Base-by-base conservation (phyloP, 768 basidiomycete genomes). In the Sutorius australiensis region DNA sequence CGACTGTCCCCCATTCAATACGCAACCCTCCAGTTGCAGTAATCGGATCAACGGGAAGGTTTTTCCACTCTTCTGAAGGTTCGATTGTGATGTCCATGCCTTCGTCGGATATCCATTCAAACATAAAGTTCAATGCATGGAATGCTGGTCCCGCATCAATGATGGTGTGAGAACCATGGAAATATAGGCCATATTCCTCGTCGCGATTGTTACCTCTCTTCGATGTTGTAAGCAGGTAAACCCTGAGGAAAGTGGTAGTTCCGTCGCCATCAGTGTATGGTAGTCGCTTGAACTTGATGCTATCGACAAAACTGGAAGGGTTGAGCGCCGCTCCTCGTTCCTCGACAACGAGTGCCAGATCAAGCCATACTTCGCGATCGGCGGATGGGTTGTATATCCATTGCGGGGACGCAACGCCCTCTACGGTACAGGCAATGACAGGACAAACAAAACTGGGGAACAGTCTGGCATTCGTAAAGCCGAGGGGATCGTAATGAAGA, bases 11-110 rank as follows among this genome's bases (percentile, higher is more conserved):
- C 65, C 66, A 68, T 17, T 51, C 58, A 3, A 48, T 13, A n/a
- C 44, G 53, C 8, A 32, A 50, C 5, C 65, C 64, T 9, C 67
- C 65, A 0, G 53, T 68, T 2, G 65, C 67, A 30, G 50, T 51
- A 24, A 67, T 54, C 6, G 61, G 64, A 21, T 67, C 67, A 5
- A 56, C 54, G 0, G 67, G 66, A 13, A 66, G 61, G 36, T 66
- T 58, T 24, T 51, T 58, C 64, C 64, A 64, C 33, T 68, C 65
- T 30, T 63, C 51, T 12, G 31, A 56, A 34, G 46, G 54, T 0
- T 53, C 38, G 5, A 61, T 47, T 10, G 0, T 32, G 32, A 64
- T 39, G 7, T 55, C 49, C 46, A 64, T 51, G 0, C 58, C 59
- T 3, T 48, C 44, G 3, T 38, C 46, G 16, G 62, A 61, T 1